Percentiles rank a stretch among this genome's conserved stretches.
These are phyloP conservation scores for Penicillium hesseltinei DNA, from an alignment of 2,329 filamentous ascomycete species.

Conservation along the genomic window DNA sequence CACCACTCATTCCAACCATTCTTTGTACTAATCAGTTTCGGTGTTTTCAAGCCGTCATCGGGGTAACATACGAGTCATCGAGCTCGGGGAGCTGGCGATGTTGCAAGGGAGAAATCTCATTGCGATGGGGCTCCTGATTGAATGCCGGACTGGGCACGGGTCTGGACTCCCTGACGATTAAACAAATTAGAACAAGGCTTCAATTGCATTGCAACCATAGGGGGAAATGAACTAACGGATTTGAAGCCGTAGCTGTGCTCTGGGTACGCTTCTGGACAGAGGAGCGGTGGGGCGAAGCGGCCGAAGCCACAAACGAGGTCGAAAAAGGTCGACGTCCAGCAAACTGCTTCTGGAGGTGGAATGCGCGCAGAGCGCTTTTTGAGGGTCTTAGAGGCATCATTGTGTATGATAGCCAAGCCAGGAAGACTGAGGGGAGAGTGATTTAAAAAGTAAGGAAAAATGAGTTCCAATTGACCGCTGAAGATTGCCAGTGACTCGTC, in stretches of 20 bases:
- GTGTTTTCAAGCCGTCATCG: not conserved
- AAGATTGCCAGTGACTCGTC: constrained; percentile 20
- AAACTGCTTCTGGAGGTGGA: constrained; percentile 44
- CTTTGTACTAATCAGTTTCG: constrained; percentile 41
- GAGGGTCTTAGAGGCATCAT: constrained; percentile 54
- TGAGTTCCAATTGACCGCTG: constrained; percentile 24
- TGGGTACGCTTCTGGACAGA: constrained; percentile 45
- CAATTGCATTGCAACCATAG: constrained; percentile 14
- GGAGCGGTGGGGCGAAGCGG: constrained; percentile 48
- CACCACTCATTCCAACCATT: constrained; percentile 92
- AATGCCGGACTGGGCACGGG: constrained; percentile 62
- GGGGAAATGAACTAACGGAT: constrained; percentile 50
- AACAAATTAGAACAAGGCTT: constrained; percentile 8
- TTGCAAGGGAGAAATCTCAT: constrained; percentile 68
- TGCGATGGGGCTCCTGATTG: constrained; percentile 54
- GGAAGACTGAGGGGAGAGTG: constrained; percentile 20
- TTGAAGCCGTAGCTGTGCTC: constrained; percentile 51
- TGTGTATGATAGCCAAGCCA: constrained; percentile 38
- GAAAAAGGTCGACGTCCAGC: constrained; percentile 44
- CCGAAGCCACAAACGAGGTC: constrained; percentile 44
- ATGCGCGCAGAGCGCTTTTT: constrained; percentile 48
- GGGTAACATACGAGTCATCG: constrained; percentile 71
- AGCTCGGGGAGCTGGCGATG: constrained; percentile 61
- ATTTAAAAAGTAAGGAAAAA: constrained; percentile 21
- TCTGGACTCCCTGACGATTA: constrained; percentile 51